Percentiles rank a stretch among this genome's conserved stretches.
Conservation (phyloP, 352 stramenopile species). For the Phytophthora sp. region DNA sequence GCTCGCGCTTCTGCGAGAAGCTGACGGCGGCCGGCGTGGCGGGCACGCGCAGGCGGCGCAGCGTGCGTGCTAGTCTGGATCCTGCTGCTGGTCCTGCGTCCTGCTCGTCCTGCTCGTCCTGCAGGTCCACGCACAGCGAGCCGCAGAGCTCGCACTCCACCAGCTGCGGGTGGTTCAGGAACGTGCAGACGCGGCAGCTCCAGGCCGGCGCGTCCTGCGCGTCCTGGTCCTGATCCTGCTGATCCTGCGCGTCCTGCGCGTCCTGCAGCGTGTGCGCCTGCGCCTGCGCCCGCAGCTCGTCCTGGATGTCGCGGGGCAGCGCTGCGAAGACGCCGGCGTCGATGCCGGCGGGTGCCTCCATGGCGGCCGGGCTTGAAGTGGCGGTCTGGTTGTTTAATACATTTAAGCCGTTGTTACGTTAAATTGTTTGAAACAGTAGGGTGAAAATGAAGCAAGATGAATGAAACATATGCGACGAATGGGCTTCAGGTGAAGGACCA, state of each 20-base stretch:
- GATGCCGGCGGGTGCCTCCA: slow-evolving; percentile 22
- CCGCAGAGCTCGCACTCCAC: slow-evolving; percentile 79
- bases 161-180: slow-evolving; percentile 77
- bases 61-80: slow-evolving; percentile 40
- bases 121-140: slow-evolving; percentile 33
- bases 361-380: slow-evolving; percentile 18
- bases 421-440: too few relatives aligned
- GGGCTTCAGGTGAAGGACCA: too few relatives aligned
- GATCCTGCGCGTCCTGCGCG: too few relatives aligned
- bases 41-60: slow-evolving; percentile 53
- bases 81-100: slow-evolving; percentile 4
- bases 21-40: slow-evolving; percentile 48
- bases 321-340: slow-evolving; percentile 59
- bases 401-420: too few relatives aligned
- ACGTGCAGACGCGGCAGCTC: slow-evolving; percentile 81
- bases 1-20: slow-evolving; percentile 65
- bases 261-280: too few relatives aligned
- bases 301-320: slow-evolving; percentile 62
- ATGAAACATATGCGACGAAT: too few relatives aligned
- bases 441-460: too few relatives aligned
- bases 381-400: too few relatives aligned
- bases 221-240: slow-evolving; percentile 2
- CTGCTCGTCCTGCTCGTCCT: not conserved
- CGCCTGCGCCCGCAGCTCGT: slow-evolving; percentile 47
- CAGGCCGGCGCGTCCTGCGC: slow-evolving; percentile 30